Conservation (phyloP, 108 stramenopile genomes). For the Cyclotella sp. region DNA sequence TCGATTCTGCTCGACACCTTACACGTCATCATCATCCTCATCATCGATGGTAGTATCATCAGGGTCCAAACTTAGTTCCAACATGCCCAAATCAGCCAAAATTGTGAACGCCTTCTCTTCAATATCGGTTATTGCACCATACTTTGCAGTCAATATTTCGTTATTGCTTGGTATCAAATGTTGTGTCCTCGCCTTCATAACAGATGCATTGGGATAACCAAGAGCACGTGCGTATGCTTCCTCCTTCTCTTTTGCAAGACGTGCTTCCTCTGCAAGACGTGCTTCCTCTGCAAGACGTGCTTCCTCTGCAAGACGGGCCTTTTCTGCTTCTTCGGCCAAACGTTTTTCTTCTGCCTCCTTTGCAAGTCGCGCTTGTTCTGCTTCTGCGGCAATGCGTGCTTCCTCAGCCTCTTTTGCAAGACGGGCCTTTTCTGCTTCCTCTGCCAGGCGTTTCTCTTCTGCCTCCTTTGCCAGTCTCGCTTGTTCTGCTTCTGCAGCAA, state of each 20-base stretch:
- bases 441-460: conserved; percentile 41
- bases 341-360: conserved; percentile 12
- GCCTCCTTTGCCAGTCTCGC: conserved; percentile 17
- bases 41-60: neutral
- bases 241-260: too few species aligned
- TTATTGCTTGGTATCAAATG: conserved; percentile 42
- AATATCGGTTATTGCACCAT: conserved; percentile 50
- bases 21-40: neutral
- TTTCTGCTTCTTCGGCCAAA: conserved; percentile 8
- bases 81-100: conserved; percentile 58
- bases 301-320: conserved; percentile 5
- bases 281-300: conserved; percentile 2
- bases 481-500: conserved; percentile 31
- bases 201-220: conserved; percentile 34
- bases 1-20: neutral
- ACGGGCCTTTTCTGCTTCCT: conserved; percentile 5
- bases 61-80: conserved; percentile 19
- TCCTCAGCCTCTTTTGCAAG: conserved; percentile 21
- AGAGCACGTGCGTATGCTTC: conserved; percentile 19
- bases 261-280: too few species aligned
- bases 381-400: conserved; percentile 9
- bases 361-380: neutral
- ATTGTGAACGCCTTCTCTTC: conserved; percentile 61
- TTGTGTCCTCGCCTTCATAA: conserved; percentile 38
- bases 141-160: conserved; percentile 41